Evolutionary conservation across 1,284 basidiomycete species (phyloP), one percentile per base, ranked within the genome.

Genomic region (Trichosporon asahii): DNA sequence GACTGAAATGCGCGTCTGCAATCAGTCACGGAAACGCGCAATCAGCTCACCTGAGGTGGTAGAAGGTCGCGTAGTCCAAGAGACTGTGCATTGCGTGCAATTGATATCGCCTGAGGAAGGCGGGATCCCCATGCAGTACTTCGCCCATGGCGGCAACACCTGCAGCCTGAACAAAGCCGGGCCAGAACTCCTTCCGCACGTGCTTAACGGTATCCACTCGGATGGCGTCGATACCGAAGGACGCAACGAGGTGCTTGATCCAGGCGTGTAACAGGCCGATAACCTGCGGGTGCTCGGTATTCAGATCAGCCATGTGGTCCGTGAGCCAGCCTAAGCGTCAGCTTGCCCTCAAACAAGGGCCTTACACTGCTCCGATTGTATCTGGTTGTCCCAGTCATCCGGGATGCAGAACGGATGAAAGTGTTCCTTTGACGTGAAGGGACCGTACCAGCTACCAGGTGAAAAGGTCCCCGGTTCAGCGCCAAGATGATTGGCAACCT

Each of bases 51-150:
- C 67, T 31, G 27, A 88, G 76, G 29, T 85, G 85, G 72, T 82
- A 86, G 76, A 86, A 88, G 60, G 85, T 83, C 1, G 88, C 86
- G 74, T 88, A 89, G 77, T 89, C 87, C 65, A 89, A 82, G 33
- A 88, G 79, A 29, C 86, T 85, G 72, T 85, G 84, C 66, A 89
- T 80, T 31, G 85, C 82, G 66, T 86, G 79, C 72, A 75, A 75
- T 68, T 84, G 82, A 68, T 84, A 84, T 8, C 75, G 75, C 0
- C 75, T 79, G 6, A 83, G 75, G 66, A 80, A 83, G 15, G 72
- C 69, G 0, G 82, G 79, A 70, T 84, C 81, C 4, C 84, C 84
- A 69, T 85, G 82, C 21, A 85, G 74, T 23, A 86, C 82, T 72
- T 86, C 85, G 4, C 85, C 86, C 64, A 86, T 74, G 4, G 82